A percentile compares a stretch with the other conserved stretches of the same genome.
These are phyloP conservation scores for Asterella californica DNA, from an alignment of 225 moss, liverwort and hornwort species.

Conservation along the genomic window DNA sequence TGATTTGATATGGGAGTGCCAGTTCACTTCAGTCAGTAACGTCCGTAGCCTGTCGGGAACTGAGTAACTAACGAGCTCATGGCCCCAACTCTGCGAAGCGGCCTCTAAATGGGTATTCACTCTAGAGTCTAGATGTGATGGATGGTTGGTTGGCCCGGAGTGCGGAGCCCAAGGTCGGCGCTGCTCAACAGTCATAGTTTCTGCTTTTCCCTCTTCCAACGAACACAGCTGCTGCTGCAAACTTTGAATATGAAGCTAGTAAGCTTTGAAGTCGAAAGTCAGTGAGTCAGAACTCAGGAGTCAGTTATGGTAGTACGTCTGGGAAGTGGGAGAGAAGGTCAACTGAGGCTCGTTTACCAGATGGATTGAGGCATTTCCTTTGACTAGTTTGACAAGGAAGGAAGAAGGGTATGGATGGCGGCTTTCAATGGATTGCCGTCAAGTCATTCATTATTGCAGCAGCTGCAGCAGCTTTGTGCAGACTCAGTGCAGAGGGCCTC, in stretches of 20 bases:
- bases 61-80: not conserved
- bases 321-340: slow-evolving; percentile 1
- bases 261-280: not conserved
- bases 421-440: not conserved
- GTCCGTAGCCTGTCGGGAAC: not conserved
- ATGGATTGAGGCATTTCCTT: not conserved
- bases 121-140: not conserved
- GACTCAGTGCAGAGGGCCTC: not conserved
- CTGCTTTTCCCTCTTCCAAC: not conserved
- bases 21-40: not conserved
- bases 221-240: not conserved
- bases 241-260: not conserved
- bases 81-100: too few species aligned
- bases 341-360: slow-evolving; percentile 6
- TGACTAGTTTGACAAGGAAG: not conserved
- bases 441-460: not conserved
- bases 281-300: not conserved
- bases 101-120: too few species aligned
- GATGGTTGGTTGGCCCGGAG: not conserved
- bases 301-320: slow-evolving; percentile 4
- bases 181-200: not conserved
- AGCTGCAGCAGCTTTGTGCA: not conserved
- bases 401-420: not conserved
- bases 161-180: not conserved
- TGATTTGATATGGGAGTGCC: not conserved